These are phyloP conservation scores for Echria macrotheca DNA, from an alignment of 495 filamentous ascomycete species.

Conservation along the genomic window DNA sequence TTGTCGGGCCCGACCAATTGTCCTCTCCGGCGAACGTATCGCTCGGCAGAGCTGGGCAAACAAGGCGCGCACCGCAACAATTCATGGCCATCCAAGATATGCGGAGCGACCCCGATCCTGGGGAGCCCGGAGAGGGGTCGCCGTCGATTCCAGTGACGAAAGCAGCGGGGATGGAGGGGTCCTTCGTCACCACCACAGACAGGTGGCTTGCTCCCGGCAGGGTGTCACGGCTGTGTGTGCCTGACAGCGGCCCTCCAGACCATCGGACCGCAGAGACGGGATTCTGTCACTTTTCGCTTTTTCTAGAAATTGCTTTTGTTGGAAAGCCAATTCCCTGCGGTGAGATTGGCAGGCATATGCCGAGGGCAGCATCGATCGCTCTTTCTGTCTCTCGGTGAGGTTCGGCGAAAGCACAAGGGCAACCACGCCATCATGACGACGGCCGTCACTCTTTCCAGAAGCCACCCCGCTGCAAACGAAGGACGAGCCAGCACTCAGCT, in stretches of 20 bases:
- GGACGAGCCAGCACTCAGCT: no score
- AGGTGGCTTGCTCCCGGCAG: neutral
- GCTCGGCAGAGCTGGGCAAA: no score
- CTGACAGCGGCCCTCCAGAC: neutral
- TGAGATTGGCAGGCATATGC: no score
- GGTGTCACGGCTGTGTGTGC: neutral
- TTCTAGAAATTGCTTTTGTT: neutral
- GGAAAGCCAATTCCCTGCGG: no score
- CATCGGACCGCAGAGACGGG: no score
- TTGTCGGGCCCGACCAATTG: no score
- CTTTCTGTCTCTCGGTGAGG: constrained; percentile 2
- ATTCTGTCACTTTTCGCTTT: neutral
- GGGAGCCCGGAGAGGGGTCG: neutral
- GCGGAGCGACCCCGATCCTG: neutral
- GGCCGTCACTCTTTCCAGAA: neutral
- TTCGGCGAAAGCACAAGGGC: neutral
- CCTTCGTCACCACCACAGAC: neutral
- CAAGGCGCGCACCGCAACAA: no score
- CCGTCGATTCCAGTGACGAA: neutral
- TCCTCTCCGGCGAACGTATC: no score
- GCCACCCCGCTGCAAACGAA: neutral
- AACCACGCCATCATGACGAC: constrained; percentile 5
- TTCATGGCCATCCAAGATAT: no score
- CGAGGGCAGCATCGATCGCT: no score
- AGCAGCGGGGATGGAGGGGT: neutral